phyloP scores from a whole-genome alignment of 192 early-diverging fungal genomes.

The Linnemannia zychae region DNA sequence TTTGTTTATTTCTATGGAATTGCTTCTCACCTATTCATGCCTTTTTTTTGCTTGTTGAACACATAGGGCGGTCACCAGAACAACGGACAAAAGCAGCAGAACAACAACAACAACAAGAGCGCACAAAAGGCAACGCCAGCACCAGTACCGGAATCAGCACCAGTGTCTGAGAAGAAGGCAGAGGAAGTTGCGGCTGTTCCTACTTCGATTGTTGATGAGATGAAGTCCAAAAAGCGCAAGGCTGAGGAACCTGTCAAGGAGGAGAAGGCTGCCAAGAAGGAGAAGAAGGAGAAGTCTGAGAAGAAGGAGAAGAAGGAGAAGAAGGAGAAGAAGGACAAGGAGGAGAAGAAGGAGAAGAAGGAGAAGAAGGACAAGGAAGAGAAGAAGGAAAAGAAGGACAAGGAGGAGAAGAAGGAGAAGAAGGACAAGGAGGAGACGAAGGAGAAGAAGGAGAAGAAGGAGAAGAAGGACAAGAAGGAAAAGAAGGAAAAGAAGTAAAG shows the following conservation, averaged over 20 bases:
- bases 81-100: constrained; percentile 47
- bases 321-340: constrained; percentile 24
- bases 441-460: constrained; percentile 34
- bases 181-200: constrained; percentile 26
- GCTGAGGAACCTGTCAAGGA: constrained; percentile 39
- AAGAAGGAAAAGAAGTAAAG: constrained; percentile 14
- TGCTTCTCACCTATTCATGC: neutral
- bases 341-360: constrained; percentile 33
- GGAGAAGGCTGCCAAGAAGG: constrained; percentile 13
- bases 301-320: constrained; percentile 36
- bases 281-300: constrained; percentile 47
- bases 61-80: constrained; percentile 51
- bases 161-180: constrained; percentile 6
- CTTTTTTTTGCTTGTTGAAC: constrained; percentile 9
- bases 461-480: constrained; percentile 45
- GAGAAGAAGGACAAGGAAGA: constrained; percentile 43
- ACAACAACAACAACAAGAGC: constrained; percentile 36
- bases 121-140: neutral
- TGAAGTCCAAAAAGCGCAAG: constrained; percentile 60
- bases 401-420: constrained; percentile 31
- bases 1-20: neutral
- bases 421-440: constrained; percentile 15
- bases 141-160: neutral
- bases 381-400: constrained; percentile 37
- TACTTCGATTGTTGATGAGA: constrained; percentile 55